Base-by-base conservation (phyloP, 2,329 filamentous ascomycete genomes). In the Fusarium sp. region DNA sequence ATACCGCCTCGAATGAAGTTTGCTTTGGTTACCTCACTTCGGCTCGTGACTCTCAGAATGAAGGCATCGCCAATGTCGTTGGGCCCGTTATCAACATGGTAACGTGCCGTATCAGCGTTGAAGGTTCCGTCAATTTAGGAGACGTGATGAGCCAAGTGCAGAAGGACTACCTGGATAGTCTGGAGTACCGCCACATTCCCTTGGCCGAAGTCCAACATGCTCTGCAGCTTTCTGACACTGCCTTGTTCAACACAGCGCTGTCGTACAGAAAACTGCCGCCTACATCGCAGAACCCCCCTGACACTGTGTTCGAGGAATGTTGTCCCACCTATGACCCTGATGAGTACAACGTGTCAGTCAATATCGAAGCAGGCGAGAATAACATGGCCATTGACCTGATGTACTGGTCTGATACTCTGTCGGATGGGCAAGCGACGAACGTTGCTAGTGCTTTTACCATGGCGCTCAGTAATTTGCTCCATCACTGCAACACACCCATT, bases 71-170 rank as follows among this genome's bases (percentile, higher is more conserved):
- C 4, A 79, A 85, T 3, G 81, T 85, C 4, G 80, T 86, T 13
- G 87, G 87, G 0, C 80, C 82, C 30, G 87, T 89, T 45, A 87
- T 89, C 71, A 88, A 87, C 68, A 88, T 88, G 84, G 81, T 89
- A 6, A 83, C 85, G 40, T 88, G 84, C 61, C 82, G 85, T n/a
- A 78, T 86, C 10, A 75, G 79, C 62, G 65, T 85, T 75, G 30
- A 13, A 7, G 7, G 8, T 5, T 35, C 17, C 0, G 60, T 52
- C 2, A 73, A 27, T 0, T 6, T 73, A 0, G 48, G 18, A 0
- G 58, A 64, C 7, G 4, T 61, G 1, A 73, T 73, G 70, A 11
- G 4, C 3, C 9, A 27, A 7, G 55, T 73, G 3, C 70, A 73
- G 37, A 71, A 20, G 1, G 62, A 73, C 40, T 73, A 70, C 18